phyloP scores from a whole-genome alignment of 257 asterid species.

The Ophiorrhiza pumila region DNA sequence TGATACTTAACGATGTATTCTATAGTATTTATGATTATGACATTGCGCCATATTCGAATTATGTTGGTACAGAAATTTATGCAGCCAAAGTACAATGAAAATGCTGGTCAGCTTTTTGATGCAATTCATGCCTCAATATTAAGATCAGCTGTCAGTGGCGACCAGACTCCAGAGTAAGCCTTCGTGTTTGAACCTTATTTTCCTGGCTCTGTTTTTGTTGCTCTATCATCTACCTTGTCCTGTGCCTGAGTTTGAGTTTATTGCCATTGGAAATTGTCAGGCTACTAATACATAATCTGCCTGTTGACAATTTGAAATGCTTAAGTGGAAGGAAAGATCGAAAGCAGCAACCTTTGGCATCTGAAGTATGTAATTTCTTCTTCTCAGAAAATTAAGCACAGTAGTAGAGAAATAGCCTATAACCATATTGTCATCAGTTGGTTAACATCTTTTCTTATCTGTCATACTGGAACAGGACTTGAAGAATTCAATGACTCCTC shows the following conservation, averaged over 20 bases:
- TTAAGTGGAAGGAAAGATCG: conserved; percentile 13
- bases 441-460: conserved; percentile 5
- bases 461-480: conserved; percentile 23
- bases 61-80: conserved; percentile 3
- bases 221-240: not conserved
- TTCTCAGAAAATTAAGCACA: not conserved
- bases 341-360: conserved; percentile 8
- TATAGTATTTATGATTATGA: not conserved
- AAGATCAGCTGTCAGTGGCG: conserved; percentile 14
- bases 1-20: not conserved
- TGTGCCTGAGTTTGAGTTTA: not conserved
- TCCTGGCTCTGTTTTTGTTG: not conserved
- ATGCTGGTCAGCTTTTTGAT: conserved; percentile 8
- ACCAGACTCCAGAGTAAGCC: conserved; percentile 19
- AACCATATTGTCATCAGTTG: not conserved
- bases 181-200: not conserved
- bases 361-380: conserved; percentile 20
- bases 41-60: not conserved
- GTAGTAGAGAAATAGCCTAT: not conserved
- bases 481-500: conserved; percentile 17
- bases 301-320: conserved; percentile 13
- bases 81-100: conserved; percentile 13
- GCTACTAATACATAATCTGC: conserved; percentile 10
- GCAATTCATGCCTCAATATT: conserved; percentile 11
- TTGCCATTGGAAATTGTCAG: conserved; percentile 15